Evolutionary conservation across 2,329 filamentous ascomycete species (phyloP).

Genomic region (Karstenula rhodostoma): DNA sequence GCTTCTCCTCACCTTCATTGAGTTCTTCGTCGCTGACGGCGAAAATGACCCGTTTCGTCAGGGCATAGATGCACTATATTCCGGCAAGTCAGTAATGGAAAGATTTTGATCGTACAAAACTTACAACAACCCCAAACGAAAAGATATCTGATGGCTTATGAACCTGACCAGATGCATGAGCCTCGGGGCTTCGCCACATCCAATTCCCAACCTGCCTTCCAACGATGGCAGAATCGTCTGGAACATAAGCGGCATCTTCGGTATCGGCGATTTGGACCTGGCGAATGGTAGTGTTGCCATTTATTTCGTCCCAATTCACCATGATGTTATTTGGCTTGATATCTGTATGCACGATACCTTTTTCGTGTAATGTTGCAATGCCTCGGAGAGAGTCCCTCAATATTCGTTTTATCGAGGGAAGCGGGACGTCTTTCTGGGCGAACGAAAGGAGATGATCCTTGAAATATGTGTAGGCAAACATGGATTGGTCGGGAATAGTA

Average conservation of each 20-base stretch:
- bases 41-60: constrained; percentile 47
- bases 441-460: background rate
- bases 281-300: constrained; percentile 31
- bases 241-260: constrained; percentile 51
- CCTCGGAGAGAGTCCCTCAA: background rate
- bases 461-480: constrained; percentile 58
- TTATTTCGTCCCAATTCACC: constrained; percentile 50
- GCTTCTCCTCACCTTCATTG: constrained; percentile 43
- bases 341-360: constrained; percentile 4
- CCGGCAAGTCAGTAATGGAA: constrained; percentile 24
- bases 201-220: constrained; percentile 51
- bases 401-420: background rate
- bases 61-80: constrained; percentile 53
- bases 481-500: constrained; percentile 54
- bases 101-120: constrained; percentile 19
- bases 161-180: constrained; percentile 49
- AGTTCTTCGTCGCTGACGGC: constrained; percentile 46
- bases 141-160: constrained; percentile 54
- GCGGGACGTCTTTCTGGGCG: constrained; percentile 1
- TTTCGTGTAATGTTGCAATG: background rate
- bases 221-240: constrained; percentile 45
- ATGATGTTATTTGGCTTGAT: constrained; percentile 38
- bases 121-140: constrained; percentile 54
- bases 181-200: constrained; percentile 56
- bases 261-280: constrained; percentile 52